A percentile compares a stretch with the other conserved stretches of the same genome.
These are phyloP conservation scores for Citeromyces matritensis DNA, from an alignment of 805 yeast species.

Conservation along the genomic window DNA sequence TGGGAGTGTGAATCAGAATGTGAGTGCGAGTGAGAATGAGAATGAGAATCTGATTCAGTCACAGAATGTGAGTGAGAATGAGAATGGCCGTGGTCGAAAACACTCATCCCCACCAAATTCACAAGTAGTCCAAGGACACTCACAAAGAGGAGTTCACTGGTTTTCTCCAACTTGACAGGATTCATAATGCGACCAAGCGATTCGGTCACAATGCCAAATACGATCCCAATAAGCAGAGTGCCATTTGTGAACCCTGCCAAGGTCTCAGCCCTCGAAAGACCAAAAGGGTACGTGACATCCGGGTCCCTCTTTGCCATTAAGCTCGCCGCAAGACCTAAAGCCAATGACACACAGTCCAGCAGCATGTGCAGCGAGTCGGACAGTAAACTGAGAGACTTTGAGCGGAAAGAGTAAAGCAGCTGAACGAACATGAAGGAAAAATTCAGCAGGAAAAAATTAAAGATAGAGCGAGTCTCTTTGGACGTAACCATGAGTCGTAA, in stretches of 20 bases:
- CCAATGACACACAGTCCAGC: constrained; percentile 80
- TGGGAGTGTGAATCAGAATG: constrained; percentile 14
- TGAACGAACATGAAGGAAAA: constrained; percentile 92
- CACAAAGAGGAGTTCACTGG: constrained; percentile 75
- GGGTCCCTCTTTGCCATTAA: constrained; percentile 22
- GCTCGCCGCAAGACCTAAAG: constrained; percentile 86
- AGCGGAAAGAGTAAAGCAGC: constrained; percentile 78
- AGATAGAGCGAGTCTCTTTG: constrained; percentile 75
- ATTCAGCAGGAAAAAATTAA: constrained; percentile 73
- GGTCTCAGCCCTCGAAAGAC: constrained; percentile 73
- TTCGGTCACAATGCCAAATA: constrained; percentile 76
- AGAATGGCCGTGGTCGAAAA: constrained; percentile 77
- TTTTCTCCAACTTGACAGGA: constrained; percentile 67
- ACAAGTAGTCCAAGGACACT: constrained; percentile 76
- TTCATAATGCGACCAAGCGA: constrained; percentile 67
- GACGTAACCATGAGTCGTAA: constrained; percentile 23
- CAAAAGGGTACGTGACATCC: constrained; percentile 71
- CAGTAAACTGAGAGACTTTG: constrained; percentile 80
- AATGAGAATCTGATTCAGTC: constrained; percentile 9
- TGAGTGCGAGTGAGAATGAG: constrained; percentile 5
- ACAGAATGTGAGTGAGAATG: constrained; percentile 33
- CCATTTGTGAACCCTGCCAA: constrained; percentile 95
- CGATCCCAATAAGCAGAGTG: constrained; percentile 73
- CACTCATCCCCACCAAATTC: constrained; percentile 84
- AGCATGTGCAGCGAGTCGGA: constrained; percentile 97